These are phyloP conservation scores for Tuber microsphaerosporum DNA, from an alignment of 495 filamentous ascomycete genomes.

Conservation along the genomic window DNA sequence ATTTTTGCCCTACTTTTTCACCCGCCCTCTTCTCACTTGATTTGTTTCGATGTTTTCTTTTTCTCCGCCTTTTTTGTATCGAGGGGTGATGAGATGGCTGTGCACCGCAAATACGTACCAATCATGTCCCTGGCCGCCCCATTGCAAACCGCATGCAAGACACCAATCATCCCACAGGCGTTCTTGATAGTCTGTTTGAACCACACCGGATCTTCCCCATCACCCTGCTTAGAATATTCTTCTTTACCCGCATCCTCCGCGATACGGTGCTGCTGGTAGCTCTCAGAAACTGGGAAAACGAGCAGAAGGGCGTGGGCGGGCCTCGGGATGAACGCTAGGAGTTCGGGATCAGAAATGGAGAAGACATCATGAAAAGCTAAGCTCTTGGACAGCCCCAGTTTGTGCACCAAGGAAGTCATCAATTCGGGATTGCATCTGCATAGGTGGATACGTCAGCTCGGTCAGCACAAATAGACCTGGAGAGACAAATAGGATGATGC, in stretches of 20 bases:
- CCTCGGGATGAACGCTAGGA: constrained; percentile 74
- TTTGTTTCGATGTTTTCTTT: constrained; percentile 8
- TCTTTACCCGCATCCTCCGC: constrained; percentile 55
- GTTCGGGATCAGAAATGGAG: constrained; percentile 68
- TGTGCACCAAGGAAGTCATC: constrained; percentile 66
- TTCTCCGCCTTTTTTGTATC: constrained; percentile 3
- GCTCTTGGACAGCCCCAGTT: constrained; percentile 61
- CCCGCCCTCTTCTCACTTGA: background rate
- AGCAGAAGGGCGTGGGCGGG: constrained; percentile 74
- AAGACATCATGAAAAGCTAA: constrained; percentile 77
- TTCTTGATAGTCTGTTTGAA: constrained; percentile 86
- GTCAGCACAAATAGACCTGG: background rate
- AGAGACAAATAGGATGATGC: background rate
- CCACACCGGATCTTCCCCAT: constrained; percentile 63
- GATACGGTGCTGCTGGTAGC: constrained; percentile 60
- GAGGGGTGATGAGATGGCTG: constrained; percentile 1
- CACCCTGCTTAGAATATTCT: constrained; percentile 45
- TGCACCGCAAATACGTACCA: constrained; percentile 38
- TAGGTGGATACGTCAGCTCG: constrained; percentile 25
- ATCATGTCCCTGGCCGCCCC: constrained; percentile 50
- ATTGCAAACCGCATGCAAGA: constrained; percentile 68
- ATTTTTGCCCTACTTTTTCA: constrained; percentile 2
- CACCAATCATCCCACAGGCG: constrained; percentile 76
- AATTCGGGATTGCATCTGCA: constrained; percentile 62
- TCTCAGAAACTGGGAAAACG: constrained; percentile 69